phyloP scores from a whole-genome alignment of 495 filamentous ascomycete species.

The Melanomma pulvis-pyrius region DNA sequence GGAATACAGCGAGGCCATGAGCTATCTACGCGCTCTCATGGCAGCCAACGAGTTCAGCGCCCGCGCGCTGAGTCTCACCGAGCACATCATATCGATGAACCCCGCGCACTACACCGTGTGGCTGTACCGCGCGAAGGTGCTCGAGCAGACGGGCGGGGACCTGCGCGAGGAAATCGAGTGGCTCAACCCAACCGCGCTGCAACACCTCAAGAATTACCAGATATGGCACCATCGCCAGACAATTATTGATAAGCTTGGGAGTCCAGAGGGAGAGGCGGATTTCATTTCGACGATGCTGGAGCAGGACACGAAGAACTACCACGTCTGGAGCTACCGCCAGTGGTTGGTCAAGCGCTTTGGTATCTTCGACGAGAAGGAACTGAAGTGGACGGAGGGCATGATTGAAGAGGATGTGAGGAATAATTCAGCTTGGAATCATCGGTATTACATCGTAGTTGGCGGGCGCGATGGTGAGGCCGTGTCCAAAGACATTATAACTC shows the following conservation, averaged over 20 bases:
- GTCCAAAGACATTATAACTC: conserved; percentile 65
- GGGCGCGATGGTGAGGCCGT: conserved; percentile 51
- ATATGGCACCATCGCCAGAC: conserved; percentile 98
- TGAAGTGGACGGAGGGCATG: conserved; percentile 68
- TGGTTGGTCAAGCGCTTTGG: conserved; percentile 84
- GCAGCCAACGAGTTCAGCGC: conserved; percentile 78
- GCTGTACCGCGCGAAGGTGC: conserved; percentile 83
- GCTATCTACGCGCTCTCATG: conserved; percentile 94
- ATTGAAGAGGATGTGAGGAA: conserved; percentile 82
- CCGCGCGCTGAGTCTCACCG: conserved; percentile 78
- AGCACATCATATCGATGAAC: conserved; percentile 87
- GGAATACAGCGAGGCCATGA: conserved; percentile 83
- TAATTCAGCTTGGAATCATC: conserved; percentile 96
- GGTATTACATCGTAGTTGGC: conserved; percentile 87
- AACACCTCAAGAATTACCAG: conserved; percentile 95
- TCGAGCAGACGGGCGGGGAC: conserved; percentile 67
- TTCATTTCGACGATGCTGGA: conserved; percentile 84
- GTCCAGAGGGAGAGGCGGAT: conserved; percentile 59
- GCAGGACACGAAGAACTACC: conserved; percentile 93
- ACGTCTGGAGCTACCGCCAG: conserved; percentile 93
- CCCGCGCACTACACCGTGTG: conserved; percentile 98
- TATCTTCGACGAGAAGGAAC: conserved; percentile 67
- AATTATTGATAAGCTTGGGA: conserved; percentile 62
- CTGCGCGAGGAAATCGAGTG: conserved; percentile 76
- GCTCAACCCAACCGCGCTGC: conserved; percentile 79